Base-by-base conservation (phyloP, 1,284 basidiomycete species). In the Volvariella volvacea region DNA sequence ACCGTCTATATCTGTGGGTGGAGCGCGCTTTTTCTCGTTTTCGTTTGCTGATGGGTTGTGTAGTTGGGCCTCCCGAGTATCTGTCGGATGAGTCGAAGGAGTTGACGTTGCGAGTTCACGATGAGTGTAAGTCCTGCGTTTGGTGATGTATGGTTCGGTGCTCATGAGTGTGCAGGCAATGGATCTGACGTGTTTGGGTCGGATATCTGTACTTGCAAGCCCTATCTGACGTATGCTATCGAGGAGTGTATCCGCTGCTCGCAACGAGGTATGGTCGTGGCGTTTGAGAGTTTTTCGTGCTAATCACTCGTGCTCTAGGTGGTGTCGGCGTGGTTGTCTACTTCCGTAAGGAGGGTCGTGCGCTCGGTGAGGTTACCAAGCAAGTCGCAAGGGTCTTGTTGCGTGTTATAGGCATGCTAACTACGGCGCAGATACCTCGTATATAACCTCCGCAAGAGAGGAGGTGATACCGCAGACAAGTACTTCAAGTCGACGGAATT, bases 401-500 rank as follows among this genome's bases (percentile, higher is more conserved):
- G 7, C 33, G 20, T 20, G 41, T n/a, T 30, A 20, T 44, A 19
- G 25, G 34, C 30, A 22, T 33, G 38, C 37, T 38, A 38, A 15
- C n/a, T 25, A 16, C 37, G 12, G 6, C 20, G 33, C 45, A 83
- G 80, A 59, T 91, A 91, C 65, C 78, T 92, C 43, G 89, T 95
- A 4, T 97, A 97, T 69, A 97, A 97, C 66, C 78, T 93, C 9
- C 86, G 95, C 50, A 98, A 98, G 68, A 83, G 94, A 32, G 91
- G 88, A 1, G 92, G 90, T 3, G 94, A 98, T 67, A 82, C 80
- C 1, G 94, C 95, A 0, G 83, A 91, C 60, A 83, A 87, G 59
- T 98, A 98, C 71, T 97, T 98, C 73, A 87, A 90, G 62, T 83
- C 87, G 14, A 98, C 95, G 0, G 92, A 93, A 63, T 70, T 89